phyloP scores from a whole-genome alignment of 1,284 basidiomycete genomes.

The Ceratobasidium sp. region DNA sequence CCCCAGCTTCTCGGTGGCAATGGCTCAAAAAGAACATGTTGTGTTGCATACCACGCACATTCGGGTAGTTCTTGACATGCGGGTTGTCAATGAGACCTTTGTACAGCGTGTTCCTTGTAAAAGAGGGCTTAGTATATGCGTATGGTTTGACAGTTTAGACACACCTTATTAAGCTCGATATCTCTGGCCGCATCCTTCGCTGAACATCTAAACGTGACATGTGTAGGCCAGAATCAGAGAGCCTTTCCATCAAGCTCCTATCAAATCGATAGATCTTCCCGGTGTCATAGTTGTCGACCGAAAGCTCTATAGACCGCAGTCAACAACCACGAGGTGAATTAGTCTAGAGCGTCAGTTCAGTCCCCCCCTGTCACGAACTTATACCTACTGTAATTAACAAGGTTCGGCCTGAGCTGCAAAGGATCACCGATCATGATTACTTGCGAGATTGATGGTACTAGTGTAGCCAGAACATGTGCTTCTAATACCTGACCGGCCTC shows the following conservation, averaged over 20 bases:
- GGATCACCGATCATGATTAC: constrained; percentile 75
- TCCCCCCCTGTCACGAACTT: background rate
- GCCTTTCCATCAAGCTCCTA: constrained; percentile 67
- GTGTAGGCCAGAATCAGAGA: constrained; percentile 57
- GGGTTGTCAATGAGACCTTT: constrained; percentile 64
- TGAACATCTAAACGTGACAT: constrained; percentile 61
- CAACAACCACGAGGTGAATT: background rate
- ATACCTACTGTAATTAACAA: constrained; percentile 66
- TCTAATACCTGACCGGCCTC: constrained; percentile 82
- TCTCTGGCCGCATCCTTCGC: constrained; percentile 56
- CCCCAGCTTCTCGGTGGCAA: constrained; percentile 60
- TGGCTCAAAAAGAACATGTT: constrained; percentile 69
- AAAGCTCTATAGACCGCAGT: constrained; percentile 53
- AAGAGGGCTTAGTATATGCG: background rate
- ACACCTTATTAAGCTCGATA: constrained; percentile 58
- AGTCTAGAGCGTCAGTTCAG: background rate
- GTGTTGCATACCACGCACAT: constrained; percentile 63
- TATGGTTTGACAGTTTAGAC: background rate
- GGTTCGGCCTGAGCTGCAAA: constrained; percentile 67
- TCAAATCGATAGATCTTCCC: constrained; percentile 60
- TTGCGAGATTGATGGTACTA: constrained; percentile 55
- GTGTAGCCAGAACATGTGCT: constrained; percentile 63
- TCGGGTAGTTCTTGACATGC: constrained; percentile 58
- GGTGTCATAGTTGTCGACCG: constrained; percentile 61
- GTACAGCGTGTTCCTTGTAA: constrained; percentile 63